phyloP scores from a whole-genome alignment of 2,329 filamentous ascomycete genomes.

The Botryotinia narcissicola region DNA sequence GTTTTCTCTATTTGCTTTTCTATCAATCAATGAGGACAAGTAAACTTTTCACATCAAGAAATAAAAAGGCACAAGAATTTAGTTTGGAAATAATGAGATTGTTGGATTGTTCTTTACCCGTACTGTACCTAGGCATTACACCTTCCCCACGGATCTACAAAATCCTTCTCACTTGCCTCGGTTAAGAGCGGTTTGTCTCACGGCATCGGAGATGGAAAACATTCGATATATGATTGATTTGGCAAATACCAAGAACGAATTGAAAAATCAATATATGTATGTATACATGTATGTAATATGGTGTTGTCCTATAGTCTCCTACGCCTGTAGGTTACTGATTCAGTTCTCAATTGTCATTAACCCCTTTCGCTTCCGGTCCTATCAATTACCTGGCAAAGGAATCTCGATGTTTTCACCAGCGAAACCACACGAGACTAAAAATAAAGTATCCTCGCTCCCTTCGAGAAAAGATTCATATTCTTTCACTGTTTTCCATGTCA shows the following conservation, averaged over 20 bases:
- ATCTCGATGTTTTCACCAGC: background rate
- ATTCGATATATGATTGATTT: background rate
- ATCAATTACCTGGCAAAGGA: background rate
- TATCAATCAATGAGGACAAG: background rate
- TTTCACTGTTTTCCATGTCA: background rate
- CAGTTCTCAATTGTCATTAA: background rate
- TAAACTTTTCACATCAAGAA: background rate
- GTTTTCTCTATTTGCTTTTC: slow-evolving; percentile 15
- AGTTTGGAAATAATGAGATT: background rate
- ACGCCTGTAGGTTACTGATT: background rate
- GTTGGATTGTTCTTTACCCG: background rate
- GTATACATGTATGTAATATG: background rate
- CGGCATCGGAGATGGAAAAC: background rate
- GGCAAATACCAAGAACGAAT: background rate
- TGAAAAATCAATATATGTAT: background rate
- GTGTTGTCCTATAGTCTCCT: background rate
- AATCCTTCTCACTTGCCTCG: slow-evolving; percentile 5
- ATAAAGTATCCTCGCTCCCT: background rate
- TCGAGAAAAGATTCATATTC: background rate
- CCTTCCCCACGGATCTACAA: slow-evolving; percentile 14
- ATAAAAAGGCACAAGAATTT: background rate
- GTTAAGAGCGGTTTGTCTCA: slow-evolving; percentile 14
- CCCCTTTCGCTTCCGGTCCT: background rate
- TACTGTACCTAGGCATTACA: slow-evolving; percentile 2
- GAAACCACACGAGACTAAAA: background rate